Base-by-base conservation (phyloP, 306 rosid species). In the Prunus salicina region DNA sequence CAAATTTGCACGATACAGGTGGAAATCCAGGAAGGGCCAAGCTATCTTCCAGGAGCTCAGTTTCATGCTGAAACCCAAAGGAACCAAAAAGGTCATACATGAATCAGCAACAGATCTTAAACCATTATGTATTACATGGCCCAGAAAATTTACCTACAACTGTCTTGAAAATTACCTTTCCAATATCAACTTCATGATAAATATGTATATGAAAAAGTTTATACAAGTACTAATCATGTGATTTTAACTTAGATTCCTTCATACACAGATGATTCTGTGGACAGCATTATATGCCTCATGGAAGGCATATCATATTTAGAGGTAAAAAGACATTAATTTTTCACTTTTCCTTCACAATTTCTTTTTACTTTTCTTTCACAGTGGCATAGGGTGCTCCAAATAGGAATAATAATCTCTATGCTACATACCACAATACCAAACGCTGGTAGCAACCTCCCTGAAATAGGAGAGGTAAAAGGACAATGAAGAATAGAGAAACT, bases 41-140 rank as follows among this genome's bases (percentile, higher is more conserved):
- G 80, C 89, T 85, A 79, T 85, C 91, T 81, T 88, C 91, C 81
- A 88, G 80, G 69, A 85, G 84, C 77, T 85, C 84, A 32, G 87
- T 85, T 74, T 88, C 91, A 62, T 88, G 82, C 91, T 87, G 82
- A 47, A 78, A 62, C 52, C 16, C 52, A 47, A 69, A 38, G 43
- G 43, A 32, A 12, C 51, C 9, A 79, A 5, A 34, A 76, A 38
- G 43, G 64, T 19, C 28, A 27, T 4, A 15, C 52, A 52, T 12
- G 32, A 78, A 67, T 74, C 3, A 52, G 43, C 62, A 53, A 45
- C 28, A 65, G 20, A 18, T 32, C 12, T 13, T 1, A 75, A 77
- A 13, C 53, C 24, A 69, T 51, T 53, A 67, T 16, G 58, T 34
- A 74, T 58, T 30, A 66, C 74, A 50, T 60, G 34, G 32, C 43